Evolutionary conservation across 2,329 filamentous ascomycete species (phyloP).

Genomic region (Ophiostoma sp.): DNA sequence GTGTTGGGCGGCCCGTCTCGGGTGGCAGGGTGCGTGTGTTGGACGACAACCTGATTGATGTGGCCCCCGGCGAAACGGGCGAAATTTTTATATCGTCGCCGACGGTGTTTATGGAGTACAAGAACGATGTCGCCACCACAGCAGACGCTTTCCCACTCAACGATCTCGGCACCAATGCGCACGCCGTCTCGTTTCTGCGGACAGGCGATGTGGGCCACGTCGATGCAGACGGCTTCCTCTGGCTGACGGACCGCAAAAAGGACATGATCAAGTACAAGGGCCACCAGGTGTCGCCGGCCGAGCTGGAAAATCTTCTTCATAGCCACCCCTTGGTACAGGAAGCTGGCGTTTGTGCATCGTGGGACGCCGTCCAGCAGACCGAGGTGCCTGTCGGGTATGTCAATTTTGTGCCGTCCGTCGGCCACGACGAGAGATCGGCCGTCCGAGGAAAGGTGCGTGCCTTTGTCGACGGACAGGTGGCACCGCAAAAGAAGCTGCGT

Average conservation of each 20-base stretch:
- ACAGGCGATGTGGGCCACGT: constrained; percentile 16
- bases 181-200: background rate
- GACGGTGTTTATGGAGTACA: constrained; percentile 16
- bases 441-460: background rate
- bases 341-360: constrained; percentile 14
- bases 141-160: background rate
- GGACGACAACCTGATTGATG: constrained; percentile 4
- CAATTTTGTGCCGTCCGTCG: background rate
- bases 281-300: constrained; percentile 20
- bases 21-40: background rate
- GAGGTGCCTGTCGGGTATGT: constrained; percentile 18
- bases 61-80: background rate
- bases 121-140: background rate
- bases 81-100: constrained; percentile 2
- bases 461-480: background rate
- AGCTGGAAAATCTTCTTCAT: constrained; percentile 18
- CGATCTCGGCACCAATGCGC: background rate
- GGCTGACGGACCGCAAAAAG: constrained; percentile 22
- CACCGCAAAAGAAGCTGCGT: background rate
- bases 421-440: background rate
- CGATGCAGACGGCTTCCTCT: constrained; percentile 7
- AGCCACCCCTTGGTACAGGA: constrained; percentile 10
- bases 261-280: constrained; percentile 22
- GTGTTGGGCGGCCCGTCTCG: background rate
- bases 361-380: constrained; percentile 14